phyloP scores from a whole-genome alignment of 2,329 filamentous ascomycete genomes.

The Fusarium hainanense region DNA sequence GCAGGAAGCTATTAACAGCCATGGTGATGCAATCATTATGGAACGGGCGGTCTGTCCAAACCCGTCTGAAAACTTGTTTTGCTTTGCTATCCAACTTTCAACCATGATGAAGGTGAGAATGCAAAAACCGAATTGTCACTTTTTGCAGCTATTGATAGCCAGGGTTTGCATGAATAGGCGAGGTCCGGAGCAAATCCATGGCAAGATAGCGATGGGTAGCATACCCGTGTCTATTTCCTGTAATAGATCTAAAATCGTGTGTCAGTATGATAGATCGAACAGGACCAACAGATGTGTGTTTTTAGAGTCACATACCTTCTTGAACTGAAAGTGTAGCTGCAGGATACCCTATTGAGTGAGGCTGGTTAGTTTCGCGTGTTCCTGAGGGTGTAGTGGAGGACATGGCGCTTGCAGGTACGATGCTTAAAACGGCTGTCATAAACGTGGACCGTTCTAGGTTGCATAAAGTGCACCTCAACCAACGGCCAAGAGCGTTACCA shows the following conservation, averaged over 20 bases:
- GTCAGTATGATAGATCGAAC: conserved; percentile 38
- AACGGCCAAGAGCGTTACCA: conserved; percentile 15
- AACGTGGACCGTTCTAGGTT: conserved; percentile 23
- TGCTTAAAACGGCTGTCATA: conserved; percentile 17
- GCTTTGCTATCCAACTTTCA: conserved; percentile 15
- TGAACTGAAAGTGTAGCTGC: conserved; percentile 98
- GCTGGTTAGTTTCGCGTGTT: conserved; percentile 34
- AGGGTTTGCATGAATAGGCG: conserved; percentile 12
- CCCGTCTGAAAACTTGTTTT: conserved; percentile 23
- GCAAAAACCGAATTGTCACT: conserved; percentile 1
- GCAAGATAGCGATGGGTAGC: background rate
- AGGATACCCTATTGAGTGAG: conserved; percentile 77
- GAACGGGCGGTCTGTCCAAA: conserved; percentile 22
- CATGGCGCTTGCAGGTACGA: conserved; percentile 10
- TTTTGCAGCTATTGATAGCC: conserved; percentile 3
- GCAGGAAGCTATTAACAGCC: conserved; percentile 38
- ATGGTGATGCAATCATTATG: conserved; percentile 24
- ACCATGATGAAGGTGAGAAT: conserved; percentile 1
- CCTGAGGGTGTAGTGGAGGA: conserved; percentile 13
- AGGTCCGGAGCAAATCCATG: conserved; percentile 3
- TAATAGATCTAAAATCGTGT: conserved; percentile 62
- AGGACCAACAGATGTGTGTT: conserved; percentile 3
- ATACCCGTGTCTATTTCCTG: conserved; percentile 57
- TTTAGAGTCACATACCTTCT: conserved; percentile 74
- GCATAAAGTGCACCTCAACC: conserved; percentile 21